phyloP scores from a whole-genome alignment of 768 basidiomycete genomes.

The Pulveroboletus sp. region DNA sequence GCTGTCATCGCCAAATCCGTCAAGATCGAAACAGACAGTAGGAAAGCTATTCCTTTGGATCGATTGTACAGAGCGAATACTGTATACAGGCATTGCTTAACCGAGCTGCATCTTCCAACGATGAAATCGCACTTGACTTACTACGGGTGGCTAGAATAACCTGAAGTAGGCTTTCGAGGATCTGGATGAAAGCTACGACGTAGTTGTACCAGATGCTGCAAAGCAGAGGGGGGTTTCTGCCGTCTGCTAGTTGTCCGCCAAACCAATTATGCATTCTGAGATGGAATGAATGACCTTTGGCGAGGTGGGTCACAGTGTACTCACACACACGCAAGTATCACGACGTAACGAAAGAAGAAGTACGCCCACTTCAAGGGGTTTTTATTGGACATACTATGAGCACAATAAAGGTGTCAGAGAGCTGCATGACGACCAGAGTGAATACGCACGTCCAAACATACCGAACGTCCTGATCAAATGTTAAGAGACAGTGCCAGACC shows the following conservation, averaged over 20 bases:
- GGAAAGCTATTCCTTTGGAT: constrained; percentile 8
- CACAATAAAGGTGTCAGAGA: background rate
- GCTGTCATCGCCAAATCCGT: background rate
- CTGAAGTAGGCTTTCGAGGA: constrained; percentile 10
- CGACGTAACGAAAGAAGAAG: no score
- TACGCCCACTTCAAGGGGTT: background rate
- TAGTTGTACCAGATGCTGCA: constrained; percentile 7
- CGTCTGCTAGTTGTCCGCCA: background rate
- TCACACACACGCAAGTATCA: constrained; percentile 11
- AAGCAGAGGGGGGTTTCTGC: no score
- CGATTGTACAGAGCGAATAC: constrained; percentile 19
- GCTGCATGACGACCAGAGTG: background rate
- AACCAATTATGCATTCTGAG: constrained; percentile 10
- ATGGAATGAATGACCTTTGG: background rate
- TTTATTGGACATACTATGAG: constrained; percentile 17
- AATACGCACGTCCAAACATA: constrained; percentile 23
- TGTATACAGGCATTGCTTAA: background rate
- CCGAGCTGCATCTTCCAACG: background rate
- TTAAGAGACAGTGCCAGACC: no score
- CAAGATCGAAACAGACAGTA: constrained; percentile 4
- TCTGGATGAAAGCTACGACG: background rate
- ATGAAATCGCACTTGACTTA: background rate
- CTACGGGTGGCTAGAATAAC: constrained; percentile 11
- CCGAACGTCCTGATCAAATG: background rate
- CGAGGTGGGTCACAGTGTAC: background rate